phyloP scores from a whole-genome alignment of 148 eudicot genomes.

The Vaccinium vitisidaea region DNA sequence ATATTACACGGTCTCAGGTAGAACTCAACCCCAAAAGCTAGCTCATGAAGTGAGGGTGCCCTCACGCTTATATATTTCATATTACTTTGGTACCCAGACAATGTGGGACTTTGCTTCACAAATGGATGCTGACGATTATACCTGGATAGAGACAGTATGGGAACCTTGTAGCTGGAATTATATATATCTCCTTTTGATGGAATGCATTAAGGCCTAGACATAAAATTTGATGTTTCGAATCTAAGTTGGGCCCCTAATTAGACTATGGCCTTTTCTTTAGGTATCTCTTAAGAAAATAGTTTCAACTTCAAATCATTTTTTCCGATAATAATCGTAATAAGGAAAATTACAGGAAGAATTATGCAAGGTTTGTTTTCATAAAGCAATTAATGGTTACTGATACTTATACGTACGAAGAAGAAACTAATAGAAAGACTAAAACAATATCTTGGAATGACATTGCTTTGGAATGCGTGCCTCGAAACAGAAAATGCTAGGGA shows the following conservation, averaged over 20 bases:
- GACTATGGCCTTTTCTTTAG: conserved; percentile 5
- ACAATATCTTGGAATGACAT: not conserved
- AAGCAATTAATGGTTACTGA: conserved; percentile 10
- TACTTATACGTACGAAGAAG: not conserved
- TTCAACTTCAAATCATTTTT: not conserved
- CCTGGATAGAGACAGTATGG: not conserved
- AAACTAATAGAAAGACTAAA: conserved; percentile 4
- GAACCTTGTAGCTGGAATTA: not conserved
- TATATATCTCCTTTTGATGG: conserved; percentile 1
- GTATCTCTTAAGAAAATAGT: not conserved
- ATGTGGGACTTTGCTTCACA: no score
- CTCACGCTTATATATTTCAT: no score
- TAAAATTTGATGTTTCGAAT: not conserved
- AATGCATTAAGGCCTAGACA: not conserved
- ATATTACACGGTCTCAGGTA: no score
- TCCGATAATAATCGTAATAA: not conserved
- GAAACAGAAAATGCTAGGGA: not conserved
- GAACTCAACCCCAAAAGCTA: no score
- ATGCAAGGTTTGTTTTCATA: conserved; percentile 5
- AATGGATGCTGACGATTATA: not conserved
- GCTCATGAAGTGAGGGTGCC: no score
- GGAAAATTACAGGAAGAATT: not conserved
- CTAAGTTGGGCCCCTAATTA: not conserved
- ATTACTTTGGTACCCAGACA: no score
- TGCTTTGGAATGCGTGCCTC: not conserved